phyloP scores from a whole-genome alignment of 345 rosid genomes.

The Rhodamnia argentea region DNA sequence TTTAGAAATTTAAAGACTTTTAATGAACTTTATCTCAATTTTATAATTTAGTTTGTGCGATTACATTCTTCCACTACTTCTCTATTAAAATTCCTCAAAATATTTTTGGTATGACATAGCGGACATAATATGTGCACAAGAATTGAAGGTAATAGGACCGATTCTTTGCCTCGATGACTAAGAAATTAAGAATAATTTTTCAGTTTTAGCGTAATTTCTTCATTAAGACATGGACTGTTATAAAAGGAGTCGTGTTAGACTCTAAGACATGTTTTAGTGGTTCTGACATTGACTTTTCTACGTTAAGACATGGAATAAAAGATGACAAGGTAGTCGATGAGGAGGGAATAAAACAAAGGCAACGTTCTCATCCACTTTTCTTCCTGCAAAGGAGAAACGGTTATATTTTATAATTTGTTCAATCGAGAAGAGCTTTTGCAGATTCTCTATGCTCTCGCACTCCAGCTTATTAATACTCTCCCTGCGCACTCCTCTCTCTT shows the following conservation, averaged over 20 bases:
- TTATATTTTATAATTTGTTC: not conserved
- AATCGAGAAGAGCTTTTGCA: not conserved
- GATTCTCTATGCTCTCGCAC: not conserved
- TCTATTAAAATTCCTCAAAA: not conserved
- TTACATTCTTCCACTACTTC: too few relatives aligned
- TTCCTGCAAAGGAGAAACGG: not conserved
- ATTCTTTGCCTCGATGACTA: not conserved
- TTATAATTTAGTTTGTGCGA: not conserved
- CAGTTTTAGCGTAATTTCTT: not conserved
- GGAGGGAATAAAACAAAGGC: not conserved
- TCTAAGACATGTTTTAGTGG: not conserved
- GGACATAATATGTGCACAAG: not conserved
- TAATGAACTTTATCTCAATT: not conserved
- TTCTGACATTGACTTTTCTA: not conserved
- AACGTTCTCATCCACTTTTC: not conserved
- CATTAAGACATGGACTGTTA: not conserved
- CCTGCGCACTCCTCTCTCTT: not conserved
- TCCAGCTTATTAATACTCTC: not conserved
- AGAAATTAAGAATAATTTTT: not conserved
- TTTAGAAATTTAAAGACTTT: not conserved
- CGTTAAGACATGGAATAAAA: not conserved
- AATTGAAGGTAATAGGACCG: not conserved
- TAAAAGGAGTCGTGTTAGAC: not conserved
- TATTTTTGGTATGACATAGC: not conserved
- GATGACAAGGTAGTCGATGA: not conserved